Conservation (phyloP, 768 basidiomycete species). For the Hygrocybe coccinea region DNA sequence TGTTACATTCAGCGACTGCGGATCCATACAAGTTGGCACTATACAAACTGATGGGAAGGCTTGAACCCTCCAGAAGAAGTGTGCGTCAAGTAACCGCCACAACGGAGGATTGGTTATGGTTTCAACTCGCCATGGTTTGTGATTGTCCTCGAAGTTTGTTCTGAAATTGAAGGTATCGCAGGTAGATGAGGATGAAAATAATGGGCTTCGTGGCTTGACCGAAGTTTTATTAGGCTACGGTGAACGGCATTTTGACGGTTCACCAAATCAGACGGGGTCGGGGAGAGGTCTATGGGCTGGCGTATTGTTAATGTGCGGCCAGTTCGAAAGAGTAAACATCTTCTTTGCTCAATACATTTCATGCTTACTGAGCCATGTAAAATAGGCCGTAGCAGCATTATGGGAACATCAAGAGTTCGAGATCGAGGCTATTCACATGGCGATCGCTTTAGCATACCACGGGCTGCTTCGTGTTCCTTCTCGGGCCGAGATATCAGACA, state of each 20-base stretch:
- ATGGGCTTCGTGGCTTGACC: conserved; percentile 65
- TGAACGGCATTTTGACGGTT: conserved; percentile 75
- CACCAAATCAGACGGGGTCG: conserved; percentile 52
- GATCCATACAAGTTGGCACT: conserved; percentile 96
- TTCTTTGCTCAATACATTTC: too few species aligned
- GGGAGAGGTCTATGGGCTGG: conserved; percentile 73
- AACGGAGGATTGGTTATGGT: conserved; percentile 98
- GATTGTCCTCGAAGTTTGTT: not conserved
- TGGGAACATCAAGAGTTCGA: conserved; percentile 85
- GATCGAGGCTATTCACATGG: conserved; percentile 91
- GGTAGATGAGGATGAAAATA: conserved; percentile 80
- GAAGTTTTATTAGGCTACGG: conserved; percentile 77
- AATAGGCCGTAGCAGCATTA: conserved; percentile 81
- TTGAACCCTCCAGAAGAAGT: conserved; percentile 76
- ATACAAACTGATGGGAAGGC: conserved; percentile 91
- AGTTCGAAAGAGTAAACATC: conserved; percentile 79
- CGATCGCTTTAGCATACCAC: conserved; percentile 88
- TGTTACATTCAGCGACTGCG: conserved; percentile 79
- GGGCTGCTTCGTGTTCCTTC: conserved; percentile 83
- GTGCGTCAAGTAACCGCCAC: conserved; percentile 83
- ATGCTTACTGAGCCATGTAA: not conserved
- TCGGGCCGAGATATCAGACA: conserved; percentile 76
- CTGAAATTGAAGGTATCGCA: conserved; percentile 19
- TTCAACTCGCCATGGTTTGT: conserved; percentile 81
- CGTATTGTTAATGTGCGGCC: conserved; percentile 84